These are phyloP conservation scores for Comarum palustre DNA, from an alignment of 306 rosid genomes.

Conservation along the genomic window DNA sequence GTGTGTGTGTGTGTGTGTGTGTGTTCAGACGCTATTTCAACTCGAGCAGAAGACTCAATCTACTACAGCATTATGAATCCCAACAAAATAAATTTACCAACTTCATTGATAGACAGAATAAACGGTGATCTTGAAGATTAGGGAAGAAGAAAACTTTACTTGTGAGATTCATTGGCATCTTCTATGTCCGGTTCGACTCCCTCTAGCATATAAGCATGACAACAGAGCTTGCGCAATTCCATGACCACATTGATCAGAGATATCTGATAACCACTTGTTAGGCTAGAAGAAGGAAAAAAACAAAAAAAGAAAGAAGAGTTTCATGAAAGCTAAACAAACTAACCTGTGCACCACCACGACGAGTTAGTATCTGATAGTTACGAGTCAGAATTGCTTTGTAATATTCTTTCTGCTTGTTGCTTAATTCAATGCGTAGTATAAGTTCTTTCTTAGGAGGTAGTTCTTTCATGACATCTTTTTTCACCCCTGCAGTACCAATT, in stretches of 20 bases:
- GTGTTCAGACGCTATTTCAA: not conserved
- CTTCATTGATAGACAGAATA: constrained; percentile 19
- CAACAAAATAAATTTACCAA: constrained; percentile 8
- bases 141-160: constrained; percentile 41
- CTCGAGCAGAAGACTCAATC: not conserved
- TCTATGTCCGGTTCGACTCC: constrained; percentile 96
- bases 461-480: constrained; percentile 99
- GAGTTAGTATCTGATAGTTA: constrained; percentile 89
- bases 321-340: constrained; percentile 24
- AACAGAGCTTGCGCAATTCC: constrained; percentile 97
- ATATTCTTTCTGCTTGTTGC: constrained; percentile 93
- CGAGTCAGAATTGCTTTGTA: constrained; percentile 97
- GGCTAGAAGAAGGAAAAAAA: not conserved
- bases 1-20: no score
- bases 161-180: constrained; percentile 70
- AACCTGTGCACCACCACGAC: constrained; percentile 98
- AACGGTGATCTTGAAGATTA: constrained; percentile 6
- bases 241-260: constrained; percentile 97
- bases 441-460: constrained; percentile 98
- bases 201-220: constrained; percentile 95
- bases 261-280: constrained; percentile 55
- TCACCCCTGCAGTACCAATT: constrained; percentile 68
- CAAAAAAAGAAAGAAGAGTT: not conserved
- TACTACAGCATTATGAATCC: not conserved
- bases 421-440: constrained; percentile 84